These are phyloP conservation scores for Thielaviopsis punctulata DNA, from an alignment of 2,329 filamentous ascomycete species.

Conservation along the genomic window DNA sequence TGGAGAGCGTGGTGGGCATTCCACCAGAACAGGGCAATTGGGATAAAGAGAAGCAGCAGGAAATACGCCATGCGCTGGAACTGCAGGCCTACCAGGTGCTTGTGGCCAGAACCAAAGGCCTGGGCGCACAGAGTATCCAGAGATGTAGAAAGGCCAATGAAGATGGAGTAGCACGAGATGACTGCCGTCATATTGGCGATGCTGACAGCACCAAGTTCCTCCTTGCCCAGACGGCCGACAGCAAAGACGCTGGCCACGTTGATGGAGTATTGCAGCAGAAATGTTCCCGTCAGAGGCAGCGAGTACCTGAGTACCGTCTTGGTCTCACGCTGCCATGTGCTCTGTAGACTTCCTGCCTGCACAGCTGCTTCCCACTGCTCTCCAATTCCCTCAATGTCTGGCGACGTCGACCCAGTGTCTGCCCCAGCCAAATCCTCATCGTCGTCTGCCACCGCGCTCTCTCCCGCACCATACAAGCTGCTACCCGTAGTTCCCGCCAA, in stretches of 20 bases:
- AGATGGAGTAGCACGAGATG: slow-evolving; percentile 60
- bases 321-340: slow-evolving; percentile 79
- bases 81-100: slow-evolving; percentile 70
- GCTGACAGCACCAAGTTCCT: slow-evolving; percentile 30
- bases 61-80: slow-evolving; percentile 70
- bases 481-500: too few relatives aligned
- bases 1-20: slow-evolving; percentile 48
- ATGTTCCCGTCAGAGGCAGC: slow-evolving; percentile 53
- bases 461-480: slow-evolving; percentile 1
- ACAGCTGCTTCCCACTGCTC: slow-evolving; percentile 78
- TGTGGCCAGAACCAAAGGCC: slow-evolving; percentile 82
- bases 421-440: slow-evolving; percentile 12
- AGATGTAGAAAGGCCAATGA: slow-evolving; percentile 74
- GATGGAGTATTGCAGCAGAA: slow-evolving; percentile 66
- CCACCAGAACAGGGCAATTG: slow-evolving; percentile 56
- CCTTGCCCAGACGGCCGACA: slow-evolving; percentile 56
- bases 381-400: slow-evolving; percentile 41
- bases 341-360: slow-evolving; percentile 61
- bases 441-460: slow-evolving; percentile 16
- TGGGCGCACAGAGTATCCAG: slow-evolving; percentile 87
- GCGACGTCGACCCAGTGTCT: slow-evolving; percentile 16
- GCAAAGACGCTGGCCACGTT: slow-evolving; percentile 70
- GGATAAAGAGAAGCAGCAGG: slow-evolving; percentile 52
- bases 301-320: slow-evolving; percentile 64
- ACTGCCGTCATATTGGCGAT: slow-evolving; percentile 57